phyloP scores from a whole-genome alignment of 306 rosid species.

The Adenanthera pavonina region DNA sequence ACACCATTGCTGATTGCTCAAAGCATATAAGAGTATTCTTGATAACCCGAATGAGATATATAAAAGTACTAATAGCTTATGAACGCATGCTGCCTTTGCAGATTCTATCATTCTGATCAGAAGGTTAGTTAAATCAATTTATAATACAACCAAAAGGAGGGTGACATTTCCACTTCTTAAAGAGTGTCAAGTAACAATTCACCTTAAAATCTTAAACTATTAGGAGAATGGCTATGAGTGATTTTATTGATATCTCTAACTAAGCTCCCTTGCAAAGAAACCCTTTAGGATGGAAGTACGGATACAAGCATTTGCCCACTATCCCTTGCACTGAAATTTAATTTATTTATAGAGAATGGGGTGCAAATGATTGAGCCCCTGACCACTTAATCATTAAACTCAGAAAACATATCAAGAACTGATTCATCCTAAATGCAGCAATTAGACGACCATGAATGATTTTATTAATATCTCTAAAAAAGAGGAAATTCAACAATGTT shows the following conservation, averaged over 20 bases:
- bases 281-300: background rate
- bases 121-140: background rate
- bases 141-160: conserved; percentile 22
- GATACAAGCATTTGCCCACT: background rate
- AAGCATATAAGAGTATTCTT: conserved; percentile 28
- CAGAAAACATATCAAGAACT: background rate
- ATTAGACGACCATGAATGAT: background rate
- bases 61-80: conserved; percentile 6
- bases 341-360: background rate
- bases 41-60: conserved; percentile 32
- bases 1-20: conserved; percentile 25
- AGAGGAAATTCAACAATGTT: conserved; percentile 32
- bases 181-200: background rate
- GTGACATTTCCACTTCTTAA: background rate
- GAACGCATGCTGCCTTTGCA: conserved; percentile 9
- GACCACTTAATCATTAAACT: background rate
- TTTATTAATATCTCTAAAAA: conserved; percentile 10
- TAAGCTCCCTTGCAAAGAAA: background rate
- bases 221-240: background rate
- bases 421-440: background rate
- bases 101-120: background rate
- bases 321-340: background rate
- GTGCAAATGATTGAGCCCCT: background rate
- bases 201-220: conserved; percentile 2
- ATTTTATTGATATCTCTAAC: conserved; percentile 8